phyloP scores from a whole-genome alignment of 2,329 filamentous ascomycete genomes.

The Leptographium galeiforme region DNA sequence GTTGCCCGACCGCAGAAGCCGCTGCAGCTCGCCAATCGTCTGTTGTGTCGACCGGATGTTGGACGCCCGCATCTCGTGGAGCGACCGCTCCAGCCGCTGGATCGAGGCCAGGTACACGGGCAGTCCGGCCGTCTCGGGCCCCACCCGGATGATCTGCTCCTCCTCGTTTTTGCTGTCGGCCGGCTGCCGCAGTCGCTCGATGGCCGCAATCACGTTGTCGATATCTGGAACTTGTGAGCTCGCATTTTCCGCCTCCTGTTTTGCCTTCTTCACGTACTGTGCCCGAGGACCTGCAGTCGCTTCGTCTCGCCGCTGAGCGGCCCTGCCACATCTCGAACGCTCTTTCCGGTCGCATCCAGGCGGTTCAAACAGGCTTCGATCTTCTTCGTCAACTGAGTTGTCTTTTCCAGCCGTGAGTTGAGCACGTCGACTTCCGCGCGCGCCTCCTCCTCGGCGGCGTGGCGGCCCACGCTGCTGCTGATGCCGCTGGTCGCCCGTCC shows the following conservation, averaged over 20 bases:
- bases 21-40: conserved; percentile 66
- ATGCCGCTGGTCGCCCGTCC: conserved; percentile 23
- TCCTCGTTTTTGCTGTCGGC: conserved; percentile 84
- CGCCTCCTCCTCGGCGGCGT: conserved; percentile 51
- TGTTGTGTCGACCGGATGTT: conserved; percentile 87
- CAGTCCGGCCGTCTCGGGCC: conserved; percentile 72
- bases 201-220: conserved; percentile 71
- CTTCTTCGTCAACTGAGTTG: conserved; percentile 84
- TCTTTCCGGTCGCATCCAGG: conserved; percentile 77
- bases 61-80: conserved; percentile 73
- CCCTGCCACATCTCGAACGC: conserved; percentile 80
- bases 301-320: conserved; percentile 89
- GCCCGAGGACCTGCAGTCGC: conserved; percentile 72
- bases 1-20: conserved; percentile 65
- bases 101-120: conserved; percentile 78
- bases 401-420: conserved; percentile 73
- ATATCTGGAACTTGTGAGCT: conserved; percentile 44
- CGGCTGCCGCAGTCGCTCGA: conserved; percentile 80
- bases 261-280: conserved; percentile 37
- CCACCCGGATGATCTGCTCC: conserved; percentile 77
- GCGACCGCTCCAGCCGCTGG: conserved; percentile 75
- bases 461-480: conserved; percentile 19
- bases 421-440: conserved; percentile 58
- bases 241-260: too few relatives aligned
- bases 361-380: conserved; percentile 78